Percentiles rank a stretch among this genome's conserved stretches.
These are phyloP conservation scores for Oryza meyeriana DNA, from an alignment of 176 grass and related monocot species.

Conservation along the genomic window DNA sequence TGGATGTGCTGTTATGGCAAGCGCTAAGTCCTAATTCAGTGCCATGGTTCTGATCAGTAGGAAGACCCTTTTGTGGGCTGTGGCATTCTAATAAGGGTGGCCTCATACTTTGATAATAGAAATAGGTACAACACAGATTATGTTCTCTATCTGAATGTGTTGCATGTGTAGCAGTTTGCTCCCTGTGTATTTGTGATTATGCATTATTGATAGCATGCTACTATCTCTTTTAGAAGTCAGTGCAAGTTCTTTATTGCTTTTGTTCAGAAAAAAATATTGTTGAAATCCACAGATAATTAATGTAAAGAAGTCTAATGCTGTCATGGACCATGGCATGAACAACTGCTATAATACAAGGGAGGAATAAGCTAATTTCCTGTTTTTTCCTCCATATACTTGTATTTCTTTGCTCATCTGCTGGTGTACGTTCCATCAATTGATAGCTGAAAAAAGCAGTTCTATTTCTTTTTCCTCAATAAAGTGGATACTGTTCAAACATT, in stretches of 20 bases:
- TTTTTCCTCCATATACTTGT: neutral
- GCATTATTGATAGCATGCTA: neutral
- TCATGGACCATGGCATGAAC: neutral
- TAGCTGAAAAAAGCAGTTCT: neutral
- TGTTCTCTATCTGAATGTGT: neutral
- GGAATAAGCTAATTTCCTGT: neutral
- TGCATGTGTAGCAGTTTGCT: neutral
- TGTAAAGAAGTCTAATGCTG: neutral
- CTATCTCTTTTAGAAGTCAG: neutral
- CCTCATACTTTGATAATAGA: neutral
- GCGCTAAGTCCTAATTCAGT: neutral
- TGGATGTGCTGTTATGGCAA: neutral
- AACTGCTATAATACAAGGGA: neutral
- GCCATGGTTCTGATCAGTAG: neutral
- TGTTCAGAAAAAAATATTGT: neutral
- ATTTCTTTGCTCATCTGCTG: neutral
- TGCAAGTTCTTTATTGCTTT: neutral
- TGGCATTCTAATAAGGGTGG: neutral
- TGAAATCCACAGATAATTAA: neutral
- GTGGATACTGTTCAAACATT: constrained; percentile 35
- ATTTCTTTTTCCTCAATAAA: neutral
- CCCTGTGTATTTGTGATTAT: neutral
- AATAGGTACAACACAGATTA: neutral
- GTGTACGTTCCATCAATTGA: neutral
- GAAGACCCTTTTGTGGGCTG: neutral